phyloP scores from a whole-genome alignment of 495 filamentous ascomycete genomes.

The Thermochaetoides thermophila region DNA sequence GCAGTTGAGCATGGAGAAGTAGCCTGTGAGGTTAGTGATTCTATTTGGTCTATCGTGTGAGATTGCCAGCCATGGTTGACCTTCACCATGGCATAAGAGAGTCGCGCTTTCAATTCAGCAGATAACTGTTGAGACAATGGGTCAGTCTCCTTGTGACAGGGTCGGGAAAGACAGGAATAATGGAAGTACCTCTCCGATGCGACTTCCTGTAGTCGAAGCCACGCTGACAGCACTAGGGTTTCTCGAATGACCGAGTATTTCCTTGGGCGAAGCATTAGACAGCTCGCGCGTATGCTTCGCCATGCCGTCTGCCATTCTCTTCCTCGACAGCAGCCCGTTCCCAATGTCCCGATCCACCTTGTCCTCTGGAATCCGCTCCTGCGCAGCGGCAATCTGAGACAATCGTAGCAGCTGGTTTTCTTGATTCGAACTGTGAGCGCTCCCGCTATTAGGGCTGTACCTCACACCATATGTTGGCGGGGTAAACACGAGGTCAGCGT shows the following conservation, averaged over 20 bases:
- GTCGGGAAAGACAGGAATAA: neutral
- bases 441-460: slow-evolving; percentile 21
- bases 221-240: slow-evolving; percentile 47
- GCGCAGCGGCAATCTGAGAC: slow-evolving; percentile 37
- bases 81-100: slow-evolving; percentile 83
- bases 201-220: slow-evolving; percentile 41
- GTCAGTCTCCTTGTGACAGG: neutral
- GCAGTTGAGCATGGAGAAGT: slow-evolving; percentile 41
- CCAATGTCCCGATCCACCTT: slow-evolving; percentile 13
- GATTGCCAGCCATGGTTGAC: slow-evolving; percentile 75
- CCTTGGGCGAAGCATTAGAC: slow-evolving; percentile 24
- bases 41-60: slow-evolving; percentile 52
- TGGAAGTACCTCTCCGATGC: slow-evolving; percentile 54
- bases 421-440: slow-evolving; percentile 26
- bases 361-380: slow-evolving; percentile 28
- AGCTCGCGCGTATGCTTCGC: slow-evolving; percentile 36
- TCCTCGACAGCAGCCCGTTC: no score
- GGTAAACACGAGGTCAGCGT: slow-evolving; percentile 30
- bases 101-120: slow-evolving; percentile 56
- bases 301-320: slow-evolving; percentile 51
- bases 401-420: slow-evolving; percentile 37
- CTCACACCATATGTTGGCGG: slow-evolving; percentile 31
- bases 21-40: slow-evolving; percentile 48
- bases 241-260: slow-evolving; percentile 42
- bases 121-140: slow-evolving; percentile 48